Evolutionary conservation across 2,329 filamentous ascomycete genomes (phyloP).

Genomic region (Dryadomyces quercivorus): DNA sequence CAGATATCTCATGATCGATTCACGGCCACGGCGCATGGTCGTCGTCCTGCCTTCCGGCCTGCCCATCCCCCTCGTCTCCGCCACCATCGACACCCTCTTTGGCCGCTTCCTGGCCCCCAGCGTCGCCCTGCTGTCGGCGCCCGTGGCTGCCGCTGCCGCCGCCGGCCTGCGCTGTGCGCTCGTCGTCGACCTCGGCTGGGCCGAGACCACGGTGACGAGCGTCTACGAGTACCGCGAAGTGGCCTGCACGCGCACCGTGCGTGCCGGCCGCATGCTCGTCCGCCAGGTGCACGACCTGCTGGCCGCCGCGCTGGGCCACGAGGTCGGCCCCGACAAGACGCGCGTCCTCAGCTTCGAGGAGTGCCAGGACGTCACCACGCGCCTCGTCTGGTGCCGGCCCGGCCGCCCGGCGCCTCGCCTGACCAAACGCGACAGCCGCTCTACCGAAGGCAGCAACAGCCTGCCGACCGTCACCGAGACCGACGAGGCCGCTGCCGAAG

Average conservation of each 20-base stretch:
- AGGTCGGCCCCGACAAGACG: slow-evolving; percentile 15
- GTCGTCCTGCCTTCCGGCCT: slow-evolving; percentile 47
- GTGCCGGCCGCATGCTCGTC: slow-evolving; percentile 62
- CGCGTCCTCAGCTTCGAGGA: slow-evolving; percentile 55
- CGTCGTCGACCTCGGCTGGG: slow-evolving; percentile 85
- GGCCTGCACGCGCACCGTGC: slow-evolving; percentile 52
- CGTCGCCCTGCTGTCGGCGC: slow-evolving; percentile 67
- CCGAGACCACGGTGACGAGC: slow-evolving; percentile 73
- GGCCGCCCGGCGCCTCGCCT: slow-evolving; percentile 6
- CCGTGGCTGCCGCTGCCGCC: slow-evolving; percentile 61
- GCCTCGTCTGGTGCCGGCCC: slow-evolving; percentile 63
- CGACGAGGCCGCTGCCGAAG: slow-evolving; percentile 21
- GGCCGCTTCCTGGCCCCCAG: slow-evolving; percentile 66
- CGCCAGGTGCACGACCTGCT: slow-evolving; percentile 57
- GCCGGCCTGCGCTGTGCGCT: slow-evolving; percentile 79
- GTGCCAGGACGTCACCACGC: slow-evolving; percentile 65
- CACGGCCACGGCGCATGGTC: slow-evolving; percentile 60
- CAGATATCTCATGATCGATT: slow-evolving; percentile 57
- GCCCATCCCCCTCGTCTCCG: slow-evolving; percentile 24
- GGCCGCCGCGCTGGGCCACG: slow-evolving; percentile 22
- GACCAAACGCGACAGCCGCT: not conserved
- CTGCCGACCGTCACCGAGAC: slow-evolving; percentile 45
- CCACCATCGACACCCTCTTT: slow-evolving; percentile 68
- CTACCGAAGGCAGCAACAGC: slow-evolving; percentile 7
- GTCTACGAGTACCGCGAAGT: slow-evolving; percentile 88